Percentiles rank a stretch among this genome's conserved stretches.
Evolutionary conservation across 2,329 filamentous ascomycete genomes (phyloP).

Genomic region (Plenodomus tracheiphilus): DNA sequence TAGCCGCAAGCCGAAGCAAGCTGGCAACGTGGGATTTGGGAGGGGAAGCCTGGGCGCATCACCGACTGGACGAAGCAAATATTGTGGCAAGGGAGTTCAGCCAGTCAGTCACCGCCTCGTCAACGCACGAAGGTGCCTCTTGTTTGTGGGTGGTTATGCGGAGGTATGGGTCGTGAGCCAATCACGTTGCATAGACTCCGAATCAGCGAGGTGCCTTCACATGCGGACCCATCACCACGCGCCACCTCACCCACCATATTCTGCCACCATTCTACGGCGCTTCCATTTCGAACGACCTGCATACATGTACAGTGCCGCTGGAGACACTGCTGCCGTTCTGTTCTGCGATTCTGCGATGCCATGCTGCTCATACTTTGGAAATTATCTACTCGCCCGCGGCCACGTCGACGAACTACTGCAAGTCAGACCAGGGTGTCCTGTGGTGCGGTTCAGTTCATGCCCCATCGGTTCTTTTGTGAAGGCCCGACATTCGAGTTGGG

Average conservation of each 20-base stretch:
- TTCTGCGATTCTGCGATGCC: neutral
- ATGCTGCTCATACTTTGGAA: neutral
- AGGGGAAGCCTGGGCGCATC: conserved; percentile 9
- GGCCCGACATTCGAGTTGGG: neutral
- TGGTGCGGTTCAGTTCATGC: neutral
- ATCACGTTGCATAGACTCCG: conserved; percentile 13
- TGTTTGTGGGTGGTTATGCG: conserved; percentile 15
- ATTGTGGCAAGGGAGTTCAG: conserved; percentile 12
- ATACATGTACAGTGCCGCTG: neutral
- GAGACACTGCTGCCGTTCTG: neutral
- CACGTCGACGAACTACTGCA: conserved; percentile 20
- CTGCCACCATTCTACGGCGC: neutral
- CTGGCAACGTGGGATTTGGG: conserved; percentile 28
- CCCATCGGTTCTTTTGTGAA: neutral
- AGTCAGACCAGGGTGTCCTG: conserved; percentile 6
- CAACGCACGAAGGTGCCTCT: conserved; percentile 18
- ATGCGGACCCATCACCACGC: conserved; percentile 10
- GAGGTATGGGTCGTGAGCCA: conserved; percentile 18
- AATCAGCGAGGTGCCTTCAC: conserved; percentile 11
- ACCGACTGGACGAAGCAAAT: conserved; percentile 7
- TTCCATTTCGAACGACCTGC: conserved; percentile 7
- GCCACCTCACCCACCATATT: conserved; percentile 8
- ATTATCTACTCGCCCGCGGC: conserved; percentile 6
- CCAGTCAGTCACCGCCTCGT: conserved; percentile 37
- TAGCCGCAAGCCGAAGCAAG: conserved; percentile 13